These are phyloP conservation scores for Apiotrichum montevideense DNA, from an alignment of 1,284 basidiomycete genomes.

Conservation along the genomic window DNA sequence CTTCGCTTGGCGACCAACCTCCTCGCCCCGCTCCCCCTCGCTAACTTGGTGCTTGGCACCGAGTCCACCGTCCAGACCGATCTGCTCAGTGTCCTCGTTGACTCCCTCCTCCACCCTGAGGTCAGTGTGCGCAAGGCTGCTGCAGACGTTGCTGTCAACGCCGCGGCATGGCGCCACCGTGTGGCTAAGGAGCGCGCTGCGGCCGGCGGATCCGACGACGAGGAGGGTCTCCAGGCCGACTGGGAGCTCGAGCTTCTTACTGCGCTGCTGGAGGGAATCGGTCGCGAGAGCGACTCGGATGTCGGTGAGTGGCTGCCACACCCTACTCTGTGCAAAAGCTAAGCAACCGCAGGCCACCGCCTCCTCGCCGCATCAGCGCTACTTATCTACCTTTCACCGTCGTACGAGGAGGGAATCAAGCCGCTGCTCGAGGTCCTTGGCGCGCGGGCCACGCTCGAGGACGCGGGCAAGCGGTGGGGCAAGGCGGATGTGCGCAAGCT, in stretches of 20 bases:
- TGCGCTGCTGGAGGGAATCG: conserved; percentile 67
- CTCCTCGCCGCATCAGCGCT: conserved; percentile 68
- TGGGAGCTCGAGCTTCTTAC: conserved; percentile 78
- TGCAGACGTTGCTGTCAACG: conserved; percentile 72
- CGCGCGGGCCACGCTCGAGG: conserved; percentile 52
- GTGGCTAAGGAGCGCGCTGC: conserved; percentile 47
- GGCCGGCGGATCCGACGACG: conserved; percentile 29
- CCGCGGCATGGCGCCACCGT: conserved; percentile 59
- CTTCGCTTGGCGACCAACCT: conserved; percentile 70
- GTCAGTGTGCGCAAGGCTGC: conserved; percentile 65
- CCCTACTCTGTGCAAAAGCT: not conserved
- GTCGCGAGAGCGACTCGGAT: conserved; percentile 66
- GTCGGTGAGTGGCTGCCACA: conserved; percentile 56
- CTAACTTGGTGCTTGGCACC: conserved; percentile 51
- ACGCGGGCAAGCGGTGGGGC: conserved; percentile 53
- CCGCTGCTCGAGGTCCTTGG: conserved; percentile 67
- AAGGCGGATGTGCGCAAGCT: conserved; percentile 56
- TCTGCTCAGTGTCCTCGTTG: conserved; percentile 56
- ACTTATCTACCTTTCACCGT: conserved; percentile 59
- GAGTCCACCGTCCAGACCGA: conserved; percentile 33
- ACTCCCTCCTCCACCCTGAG: conserved; percentile 63
- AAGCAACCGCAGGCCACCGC: conserved; percentile 60
- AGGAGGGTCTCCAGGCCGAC: conserved; percentile 57
- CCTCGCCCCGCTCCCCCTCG: conserved; percentile 56
- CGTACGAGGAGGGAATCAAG: conserved; percentile 55